Conservation (phyloP, 805 yeast species). For the Saccharomycopsis guyanensis region DNA sequence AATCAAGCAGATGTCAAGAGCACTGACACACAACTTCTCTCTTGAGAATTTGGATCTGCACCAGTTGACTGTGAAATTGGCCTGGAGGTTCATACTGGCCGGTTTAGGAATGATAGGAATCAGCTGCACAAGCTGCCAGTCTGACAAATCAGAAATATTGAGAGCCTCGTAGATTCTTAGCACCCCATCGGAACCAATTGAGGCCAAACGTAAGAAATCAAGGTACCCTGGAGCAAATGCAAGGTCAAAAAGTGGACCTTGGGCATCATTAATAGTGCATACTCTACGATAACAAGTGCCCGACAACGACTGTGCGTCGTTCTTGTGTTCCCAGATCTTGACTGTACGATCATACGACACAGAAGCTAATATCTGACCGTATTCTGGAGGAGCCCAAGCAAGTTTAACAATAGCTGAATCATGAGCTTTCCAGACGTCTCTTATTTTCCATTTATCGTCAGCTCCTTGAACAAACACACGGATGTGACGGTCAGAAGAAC, state of each 20-base stretch:
- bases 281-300: conserved; percentile 79
- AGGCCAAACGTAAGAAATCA: conserved; percentile 69
- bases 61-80: conserved; percentile 84
- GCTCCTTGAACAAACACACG: conserved; percentile 65
- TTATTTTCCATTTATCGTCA: conserved; percentile 56
- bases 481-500: conserved; percentile 90
- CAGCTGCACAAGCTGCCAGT: conserved; percentile 59
- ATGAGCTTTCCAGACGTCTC: conserved; percentile 94
- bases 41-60: conserved; percentile 77
- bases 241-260: conserved; percentile 85
- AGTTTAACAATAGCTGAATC: conserved; percentile 78
- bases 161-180: conserved; percentile 79
- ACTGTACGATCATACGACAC: conserved; percentile 88
- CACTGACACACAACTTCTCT: conserved; percentile 78
- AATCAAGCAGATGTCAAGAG: conserved; percentile 81
- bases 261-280: conserved; percentile 75
- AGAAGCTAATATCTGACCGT: conserved; percentile 77
- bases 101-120: conserved; percentile 35
- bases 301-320: conserved; percentile 65
- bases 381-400: conserved; percentile 93
- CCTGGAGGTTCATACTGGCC: conserved; percentile 52
- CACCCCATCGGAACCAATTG: conserved; percentile 85
- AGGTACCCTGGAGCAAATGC: conserved; percentile 80
- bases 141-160: conserved; percentile 80
- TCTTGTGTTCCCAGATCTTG: conserved; percentile 85